phyloP scores from a whole-genome alignment of 768 basidiomycete species.

The Lentinula sp. region DNA sequence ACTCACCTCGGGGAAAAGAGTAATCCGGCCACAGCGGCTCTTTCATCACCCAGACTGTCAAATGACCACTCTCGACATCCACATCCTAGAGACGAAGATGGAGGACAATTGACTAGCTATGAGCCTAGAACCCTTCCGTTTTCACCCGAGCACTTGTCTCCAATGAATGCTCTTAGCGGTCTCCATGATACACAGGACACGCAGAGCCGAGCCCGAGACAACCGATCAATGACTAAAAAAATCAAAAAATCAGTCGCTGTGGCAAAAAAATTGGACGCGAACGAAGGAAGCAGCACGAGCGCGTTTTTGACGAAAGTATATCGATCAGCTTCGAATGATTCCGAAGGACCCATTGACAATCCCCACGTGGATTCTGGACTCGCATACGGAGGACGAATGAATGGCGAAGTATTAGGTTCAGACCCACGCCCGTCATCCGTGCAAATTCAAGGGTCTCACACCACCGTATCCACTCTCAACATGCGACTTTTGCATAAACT shows the following conservation, averaged over 20 bases:
- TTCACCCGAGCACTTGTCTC: background rate
- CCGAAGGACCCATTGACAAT: background rate
- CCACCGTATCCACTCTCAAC: background rate
- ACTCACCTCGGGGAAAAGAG: background rate
- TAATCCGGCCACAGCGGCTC: background rate
- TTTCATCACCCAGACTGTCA: background rate
- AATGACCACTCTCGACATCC: background rate
- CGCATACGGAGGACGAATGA: background rate
- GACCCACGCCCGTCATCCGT: background rate
- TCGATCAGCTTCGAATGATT: background rate
- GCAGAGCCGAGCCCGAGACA: background rate
- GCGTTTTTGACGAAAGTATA: background rate
- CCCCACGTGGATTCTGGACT: background rate
- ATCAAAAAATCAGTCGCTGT: background rate
- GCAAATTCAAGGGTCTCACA: background rate
- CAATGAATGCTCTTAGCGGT: background rate
- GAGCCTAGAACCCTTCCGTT: background rate
- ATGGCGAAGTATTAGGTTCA: background rate
- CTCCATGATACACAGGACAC: background rate
- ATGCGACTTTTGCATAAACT: constrained; percentile 6
- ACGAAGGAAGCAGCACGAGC: background rate
- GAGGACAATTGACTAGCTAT: background rate
- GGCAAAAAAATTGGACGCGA: background rate
- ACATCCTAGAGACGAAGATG: background rate
- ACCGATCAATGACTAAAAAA: background rate